Conservation (phyloP, 2,329 filamentous ascomycete genomes). For the Apiospora koreana region DNA sequence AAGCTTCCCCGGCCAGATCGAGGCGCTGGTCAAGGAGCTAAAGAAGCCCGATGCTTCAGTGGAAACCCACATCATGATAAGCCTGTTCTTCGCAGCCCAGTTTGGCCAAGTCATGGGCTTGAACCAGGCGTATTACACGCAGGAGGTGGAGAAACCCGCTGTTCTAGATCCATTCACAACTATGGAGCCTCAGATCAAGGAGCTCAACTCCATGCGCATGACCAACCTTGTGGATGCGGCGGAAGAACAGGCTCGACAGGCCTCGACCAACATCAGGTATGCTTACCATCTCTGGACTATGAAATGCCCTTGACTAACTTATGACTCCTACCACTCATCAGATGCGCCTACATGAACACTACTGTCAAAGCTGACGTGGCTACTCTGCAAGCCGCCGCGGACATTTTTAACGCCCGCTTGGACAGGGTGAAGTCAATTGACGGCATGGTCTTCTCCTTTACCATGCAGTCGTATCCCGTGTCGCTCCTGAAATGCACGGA, state of each 20-base stretch:
- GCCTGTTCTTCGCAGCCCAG: background rate
- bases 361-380: background rate
- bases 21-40: no score
- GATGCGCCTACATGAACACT: slow-evolving; percentile 2
- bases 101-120: slow-evolving; percentile 11
- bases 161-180: slow-evolving; percentile 5
- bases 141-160: slow-evolving; percentile 9
- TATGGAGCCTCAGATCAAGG: slow-evolving; percentile 13
- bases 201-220: slow-evolving; percentile 16
- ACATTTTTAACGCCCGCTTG: background rate
- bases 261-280: background rate
- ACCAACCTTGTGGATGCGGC: slow-evolving; percentile 13
- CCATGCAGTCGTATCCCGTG: slow-evolving; percentile 1
- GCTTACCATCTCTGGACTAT: background rate
- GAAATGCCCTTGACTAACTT: background rate
- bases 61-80: background rate
- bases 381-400: background rate
- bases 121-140: slow-evolving; percentile 17
- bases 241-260: slow-evolving; percentile 13
- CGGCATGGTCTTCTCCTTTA: background rate
- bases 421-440: background rate
- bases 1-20: no score
- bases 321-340: background rate
- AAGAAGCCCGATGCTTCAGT: no score
- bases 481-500: background rate